Percentiles rank a stretch among this genome's conserved stretches.
phyloP scores from a whole-genome alignment of 306 rosid species.

The Vachellia pachyceras region DNA sequence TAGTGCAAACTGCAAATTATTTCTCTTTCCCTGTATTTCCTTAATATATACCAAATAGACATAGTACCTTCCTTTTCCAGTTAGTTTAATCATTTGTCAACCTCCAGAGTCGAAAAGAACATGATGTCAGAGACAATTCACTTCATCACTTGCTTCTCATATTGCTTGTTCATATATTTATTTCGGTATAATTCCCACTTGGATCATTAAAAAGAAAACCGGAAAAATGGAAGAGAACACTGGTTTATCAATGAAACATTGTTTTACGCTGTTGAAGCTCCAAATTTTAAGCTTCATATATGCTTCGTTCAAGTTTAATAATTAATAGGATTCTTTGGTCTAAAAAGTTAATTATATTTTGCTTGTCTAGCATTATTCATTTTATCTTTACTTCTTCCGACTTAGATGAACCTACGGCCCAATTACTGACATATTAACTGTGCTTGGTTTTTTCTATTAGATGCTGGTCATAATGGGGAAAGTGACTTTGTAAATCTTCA shows the following conservation, averaged over 20 bases:
- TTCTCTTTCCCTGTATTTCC: too few relatives aligned
- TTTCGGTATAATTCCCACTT: constrained; percentile 48
- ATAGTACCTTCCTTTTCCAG: too few relatives aligned
- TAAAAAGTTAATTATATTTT: background rate
- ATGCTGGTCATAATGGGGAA: constrained; percentile 46
- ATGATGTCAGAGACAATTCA: background rate
- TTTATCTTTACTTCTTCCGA: constrained; percentile 10
- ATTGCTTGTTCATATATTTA: too few relatives aligned
- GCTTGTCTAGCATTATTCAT: constrained; percentile 5
- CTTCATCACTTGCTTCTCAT: too few relatives aligned
- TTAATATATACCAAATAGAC: too few relatives aligned
- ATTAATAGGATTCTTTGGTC: background rate
- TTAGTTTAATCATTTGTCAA: too few relatives aligned
- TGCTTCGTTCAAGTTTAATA: constrained; percentile 6
- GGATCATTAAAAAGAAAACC: constrained; percentile 38
- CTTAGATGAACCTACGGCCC: background rate
- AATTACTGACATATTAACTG: too few relatives aligned
- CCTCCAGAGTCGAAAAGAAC: background rate
- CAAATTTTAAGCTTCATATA: too few relatives aligned
- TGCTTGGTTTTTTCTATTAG: background rate
- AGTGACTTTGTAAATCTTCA: constrained; percentile 60
- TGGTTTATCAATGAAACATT: too few relatives aligned
- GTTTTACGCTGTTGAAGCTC: too few relatives aligned
- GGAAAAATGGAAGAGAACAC: too few relatives aligned
- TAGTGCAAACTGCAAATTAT: background rate